phyloP scores from a whole-genome alignment of 2,329 filamentous ascomycete species.

The Diaporthe aspalathi region DNA sequence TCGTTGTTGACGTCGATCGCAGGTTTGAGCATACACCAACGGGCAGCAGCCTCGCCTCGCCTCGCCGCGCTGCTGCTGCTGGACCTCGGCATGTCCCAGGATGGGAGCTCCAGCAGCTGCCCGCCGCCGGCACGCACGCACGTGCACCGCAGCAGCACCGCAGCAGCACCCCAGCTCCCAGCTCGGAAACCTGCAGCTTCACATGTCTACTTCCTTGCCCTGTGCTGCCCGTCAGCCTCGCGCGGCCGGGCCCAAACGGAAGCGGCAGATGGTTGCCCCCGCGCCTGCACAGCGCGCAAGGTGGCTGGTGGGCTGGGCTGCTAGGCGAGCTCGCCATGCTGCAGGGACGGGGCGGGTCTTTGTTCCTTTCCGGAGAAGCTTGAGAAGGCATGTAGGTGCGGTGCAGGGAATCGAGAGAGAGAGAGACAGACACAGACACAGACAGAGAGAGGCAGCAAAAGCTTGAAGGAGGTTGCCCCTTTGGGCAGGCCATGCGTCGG shows the following conservation, averaged over 20 bases:
- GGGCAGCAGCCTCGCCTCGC: slow-evolving; percentile 1
- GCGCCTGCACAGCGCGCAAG: slow-evolving; percentile 6
- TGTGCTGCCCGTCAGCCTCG: slow-evolving; percentile 32
- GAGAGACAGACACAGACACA: too few species aligned
- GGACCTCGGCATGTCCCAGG: slow-evolving; percentile 30
- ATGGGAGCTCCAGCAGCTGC: slow-evolving; percentile 17
- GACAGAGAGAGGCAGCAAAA: too few species aligned
- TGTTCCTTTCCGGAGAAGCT: slow-evolving; percentile 26
- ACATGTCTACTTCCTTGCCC: neutral
- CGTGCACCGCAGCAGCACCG: too few species aligned
- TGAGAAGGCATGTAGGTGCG: neutral
- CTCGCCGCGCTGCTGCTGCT: neutral
- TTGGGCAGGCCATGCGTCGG: slow-evolving; percentile 20
- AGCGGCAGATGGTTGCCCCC: neutral
- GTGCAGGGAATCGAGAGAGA: too few species aligned
- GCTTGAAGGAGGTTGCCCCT: neutral
- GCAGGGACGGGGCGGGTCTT: slow-evolving; percentile 7
- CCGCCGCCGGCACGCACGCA: neutral
- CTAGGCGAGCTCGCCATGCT: slow-evolving; percentile 7
- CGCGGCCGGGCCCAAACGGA: neutral
- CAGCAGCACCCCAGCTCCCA: neutral
- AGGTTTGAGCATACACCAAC: neutral
- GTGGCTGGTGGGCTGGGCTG: slow-evolving; percentile 6
- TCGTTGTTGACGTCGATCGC: slow-evolving; percentile 3
- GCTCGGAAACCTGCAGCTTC: slow-evolving; percentile 11